Base-by-base conservation (phyloP, 495 filamentous ascomycete species). In the Alectoria sarmentosa region DNA sequence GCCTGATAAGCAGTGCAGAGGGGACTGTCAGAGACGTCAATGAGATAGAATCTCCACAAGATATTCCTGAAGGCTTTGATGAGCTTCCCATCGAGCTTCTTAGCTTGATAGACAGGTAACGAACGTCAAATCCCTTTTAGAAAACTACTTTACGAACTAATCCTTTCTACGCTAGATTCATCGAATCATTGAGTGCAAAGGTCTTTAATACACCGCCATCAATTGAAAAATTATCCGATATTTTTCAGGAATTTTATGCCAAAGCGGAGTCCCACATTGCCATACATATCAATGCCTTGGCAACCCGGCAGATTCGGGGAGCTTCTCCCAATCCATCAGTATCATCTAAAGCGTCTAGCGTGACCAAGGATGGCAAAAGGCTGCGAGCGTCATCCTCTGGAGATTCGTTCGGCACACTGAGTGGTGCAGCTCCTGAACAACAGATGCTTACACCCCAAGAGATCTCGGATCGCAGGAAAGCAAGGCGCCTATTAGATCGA, bases 201-300 rank as follows among this genome's bases (percentile, higher is more conserved):
- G 86, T 96, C 32, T 89, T 96, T 74, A 84, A 89, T 21, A 86
- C 85, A 17, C 94, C 95, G 14, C 86, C 92, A 2, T 87, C 87
- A 49, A 88, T 93, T 69, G 90, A 96, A 28, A 89, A 84, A 67
- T 85, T 98, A 30, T 88, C 92, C 8, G 79, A 79, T n/a, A 77
- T 95, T 28, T 98, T 96, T 73, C 95, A 99, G 75, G 90, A 95
- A 42, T 99, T 98, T 71, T 99, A 99, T 73, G 78, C 80, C 39
- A 86, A 86, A 54, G 90, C 95, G 19, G 86, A 91, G 44, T 82
- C 86, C 11, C 89, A 94, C 72, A 93, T 98, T 49, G 81, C 84
- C 23, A 96, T 91, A 0, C 92, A 99, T 74, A 90, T 98, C 60
- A 88, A 89, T 32, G 82, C 86, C 13, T 78, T 97, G 21, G 88